Evolutionary conservation across 1,284 basidiomycete genomes (phyloP).

Genomic region (Trametes polyzona): DNA sequence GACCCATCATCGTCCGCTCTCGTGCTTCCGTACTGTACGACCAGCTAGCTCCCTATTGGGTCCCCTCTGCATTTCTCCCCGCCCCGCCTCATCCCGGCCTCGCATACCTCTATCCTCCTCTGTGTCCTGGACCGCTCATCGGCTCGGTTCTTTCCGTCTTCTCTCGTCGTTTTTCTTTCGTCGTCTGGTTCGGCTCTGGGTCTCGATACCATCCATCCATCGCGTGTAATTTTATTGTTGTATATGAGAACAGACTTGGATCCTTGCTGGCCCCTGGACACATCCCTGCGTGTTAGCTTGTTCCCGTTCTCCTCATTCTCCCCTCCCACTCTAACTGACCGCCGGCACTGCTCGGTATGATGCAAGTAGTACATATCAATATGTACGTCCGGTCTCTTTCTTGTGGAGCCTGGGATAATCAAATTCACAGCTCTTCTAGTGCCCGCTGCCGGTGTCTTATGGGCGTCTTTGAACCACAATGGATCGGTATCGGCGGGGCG

Average conservation of each 20-base stretch:
- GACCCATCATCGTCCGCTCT: background rate
- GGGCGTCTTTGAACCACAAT: no score
- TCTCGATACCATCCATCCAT: slow-evolving; percentile 16
- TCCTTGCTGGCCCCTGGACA: slow-evolving; percentile 2
- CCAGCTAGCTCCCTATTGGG: background rate
- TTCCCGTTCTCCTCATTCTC: no score
- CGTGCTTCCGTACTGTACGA: slow-evolving; percentile 2
- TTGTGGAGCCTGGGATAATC: no score
- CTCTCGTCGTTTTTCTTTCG: background rate
- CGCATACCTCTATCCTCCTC: background rate
- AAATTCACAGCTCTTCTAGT: no score
- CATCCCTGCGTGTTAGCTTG: no score
- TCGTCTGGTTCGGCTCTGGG: background rate
- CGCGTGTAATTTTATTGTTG: slow-evolving; percentile 25
- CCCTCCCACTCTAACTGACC: no score
- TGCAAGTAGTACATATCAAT: no score
- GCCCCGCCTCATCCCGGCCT: background rate
- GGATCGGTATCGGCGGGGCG: no score
- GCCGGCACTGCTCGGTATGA: no score
- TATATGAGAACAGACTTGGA: slow-evolving; percentile 22
- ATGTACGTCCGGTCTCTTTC: no score
- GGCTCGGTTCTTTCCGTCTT: background rate
- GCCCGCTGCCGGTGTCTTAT: no score
- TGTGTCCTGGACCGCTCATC: background rate
- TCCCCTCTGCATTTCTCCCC: background rate